These are phyloP conservation scores for Didymella keratinophila DNA, from an alignment of 2,329 filamentous ascomycete genomes.

Conservation along the genomic window DNA sequence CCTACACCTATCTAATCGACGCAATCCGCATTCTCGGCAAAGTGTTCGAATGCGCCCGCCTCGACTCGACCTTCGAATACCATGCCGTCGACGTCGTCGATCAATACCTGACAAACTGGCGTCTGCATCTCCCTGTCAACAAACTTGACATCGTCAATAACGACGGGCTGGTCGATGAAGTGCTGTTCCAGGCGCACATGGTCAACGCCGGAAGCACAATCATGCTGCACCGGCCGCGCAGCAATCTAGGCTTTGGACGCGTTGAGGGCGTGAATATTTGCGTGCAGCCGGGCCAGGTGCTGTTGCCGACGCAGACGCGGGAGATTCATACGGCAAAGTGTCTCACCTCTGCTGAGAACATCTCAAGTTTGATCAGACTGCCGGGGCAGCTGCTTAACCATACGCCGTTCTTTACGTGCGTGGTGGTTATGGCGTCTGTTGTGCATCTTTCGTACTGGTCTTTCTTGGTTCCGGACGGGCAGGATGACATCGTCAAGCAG, in stretches of 20 bases:
- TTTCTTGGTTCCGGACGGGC: conserved; percentile 57
- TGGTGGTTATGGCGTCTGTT: conserved; percentile 51
- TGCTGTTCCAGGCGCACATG: conserved; percentile 92
- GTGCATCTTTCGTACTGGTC: conserved; percentile 73
- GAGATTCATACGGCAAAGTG: conserved; percentile 80
- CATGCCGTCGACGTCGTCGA: conserved; percentile 64
- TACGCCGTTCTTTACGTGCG: conserved; percentile 57
- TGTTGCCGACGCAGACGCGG: conserved; percentile 61
- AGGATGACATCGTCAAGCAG: conserved; percentile 74
- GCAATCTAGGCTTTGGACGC: conserved; percentile 48
- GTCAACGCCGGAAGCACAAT: conserved; percentile 60
- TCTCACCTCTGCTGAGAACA: conserved; percentile 77
- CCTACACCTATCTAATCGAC: conserved; percentile 84
- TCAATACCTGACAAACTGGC: conserved; percentile 75
- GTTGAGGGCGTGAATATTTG: conserved; percentile 65
- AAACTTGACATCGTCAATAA: conserved; percentile 75
- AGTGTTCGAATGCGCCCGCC: conserved; percentile 65
- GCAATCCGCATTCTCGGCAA: conserved; percentile 79
- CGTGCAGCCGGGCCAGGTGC: conserved; percentile 63
- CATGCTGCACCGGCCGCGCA: conserved; percentile 55
- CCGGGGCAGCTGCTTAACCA: conserved; percentile 76
- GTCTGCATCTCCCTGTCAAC: conserved; percentile 75
- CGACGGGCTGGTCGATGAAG: conserved; percentile 76
- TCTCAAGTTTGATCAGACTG: conserved; percentile 77
- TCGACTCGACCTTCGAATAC: conserved; percentile 50